Base-by-base conservation (phyloP, 2,329 filamentous ascomycete species). In the Knufia petricola region DNA sequence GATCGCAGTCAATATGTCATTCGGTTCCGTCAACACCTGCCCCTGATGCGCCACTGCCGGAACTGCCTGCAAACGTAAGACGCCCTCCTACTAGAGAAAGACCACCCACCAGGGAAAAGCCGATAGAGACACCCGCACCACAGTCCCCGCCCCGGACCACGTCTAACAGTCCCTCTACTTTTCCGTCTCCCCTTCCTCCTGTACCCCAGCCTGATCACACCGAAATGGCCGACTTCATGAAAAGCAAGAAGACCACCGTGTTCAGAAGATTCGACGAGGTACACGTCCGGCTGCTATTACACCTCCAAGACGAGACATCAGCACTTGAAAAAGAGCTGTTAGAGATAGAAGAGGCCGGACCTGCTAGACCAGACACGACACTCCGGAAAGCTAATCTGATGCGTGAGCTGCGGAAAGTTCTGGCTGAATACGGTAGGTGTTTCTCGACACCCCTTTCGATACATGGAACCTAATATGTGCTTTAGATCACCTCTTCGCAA, bases 231-330 rank as follows among this genome's bases (percentile, higher is more conserved):
- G 54, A 54, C 3, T 58, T 57, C 44, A 59, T 59, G 57, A 53
- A 50, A 3, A 50, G 48, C 42, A 53, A 52, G 41, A 55, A 54
- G 28, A 55, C 50, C 15, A 50, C 57, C 13, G 57, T 67, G 6
- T 57, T 68, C 3, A 58, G 65, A 4, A 59, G 63, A 10, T 68
- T 69, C 41, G 55, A 56, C 6, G 46, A 54, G 1, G 52, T 66
- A 0, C 66, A 64, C 36, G 50, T 53, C 4, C 52, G 64, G 26
- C 50, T 65, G 10, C 51, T 60, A 1, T 53, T 68, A 3, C 54
- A 55, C 1, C 54, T 67, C 2, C 65, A 69, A 50, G 64, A 68
- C 28, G 53, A 64, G 37, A 52, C 68, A 1, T 56, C 55, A 0
- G 52, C 45, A 0, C 41, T 67, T 0, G 65, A 68, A 50, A 48